These are phyloP conservation scores for Choricystis sp. DNA, from an alignment of 139 green algal species.

Conservation along the genomic window DNA sequence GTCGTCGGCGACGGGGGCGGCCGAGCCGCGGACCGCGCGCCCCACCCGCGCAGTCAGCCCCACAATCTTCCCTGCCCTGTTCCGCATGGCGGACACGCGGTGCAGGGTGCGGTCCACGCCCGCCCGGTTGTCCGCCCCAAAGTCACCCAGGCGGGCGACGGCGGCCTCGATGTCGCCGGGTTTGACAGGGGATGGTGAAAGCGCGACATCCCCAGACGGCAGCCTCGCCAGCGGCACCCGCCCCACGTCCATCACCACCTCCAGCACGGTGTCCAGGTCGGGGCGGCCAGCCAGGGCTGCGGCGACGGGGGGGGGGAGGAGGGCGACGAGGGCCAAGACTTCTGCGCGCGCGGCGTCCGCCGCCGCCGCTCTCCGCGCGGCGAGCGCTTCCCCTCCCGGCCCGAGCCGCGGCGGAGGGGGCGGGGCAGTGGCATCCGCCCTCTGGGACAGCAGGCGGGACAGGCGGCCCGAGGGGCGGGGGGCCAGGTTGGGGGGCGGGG, in stretches of 20 bases:
- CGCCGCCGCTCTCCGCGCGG: too few species aligned
- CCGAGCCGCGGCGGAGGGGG: not conserved
- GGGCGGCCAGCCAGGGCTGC: not conserved
- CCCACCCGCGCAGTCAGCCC: slow-evolving; percentile 67
- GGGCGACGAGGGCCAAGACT: not conserved
- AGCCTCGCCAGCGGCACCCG: slow-evolving; percentile 58
- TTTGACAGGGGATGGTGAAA: not conserved
- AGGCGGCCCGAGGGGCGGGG: not conserved
- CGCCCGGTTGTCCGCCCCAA: slow-evolving; percentile 75
- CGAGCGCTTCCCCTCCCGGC: too few species aligned
- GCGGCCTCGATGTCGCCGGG: slow-evolving; percentile 10
- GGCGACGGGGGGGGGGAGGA: not conserved
- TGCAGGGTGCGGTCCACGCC: slow-evolving; percentile 88
- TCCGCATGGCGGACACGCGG: slow-evolving; percentile 75
- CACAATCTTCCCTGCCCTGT: slow-evolving; percentile 39
- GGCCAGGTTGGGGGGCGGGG: not conserved
- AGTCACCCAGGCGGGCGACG: slow-evolving; percentile 31
- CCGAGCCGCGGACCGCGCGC: slow-evolving; percentile 35
- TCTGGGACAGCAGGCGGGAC: not conserved
- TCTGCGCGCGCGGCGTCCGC: too few species aligned
- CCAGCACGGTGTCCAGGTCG: slow-evolving; percentile 19
- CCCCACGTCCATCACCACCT: slow-evolving; percentile 79
- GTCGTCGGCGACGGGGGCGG: slow-evolving; percentile 28
- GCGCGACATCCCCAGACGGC: slow-evolving; percentile 25
- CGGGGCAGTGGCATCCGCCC: not conserved